phyloP scores from a whole-genome alignment of 2,329 filamentous ascomycete genomes.

The Talaromyces sp. region DNA sequence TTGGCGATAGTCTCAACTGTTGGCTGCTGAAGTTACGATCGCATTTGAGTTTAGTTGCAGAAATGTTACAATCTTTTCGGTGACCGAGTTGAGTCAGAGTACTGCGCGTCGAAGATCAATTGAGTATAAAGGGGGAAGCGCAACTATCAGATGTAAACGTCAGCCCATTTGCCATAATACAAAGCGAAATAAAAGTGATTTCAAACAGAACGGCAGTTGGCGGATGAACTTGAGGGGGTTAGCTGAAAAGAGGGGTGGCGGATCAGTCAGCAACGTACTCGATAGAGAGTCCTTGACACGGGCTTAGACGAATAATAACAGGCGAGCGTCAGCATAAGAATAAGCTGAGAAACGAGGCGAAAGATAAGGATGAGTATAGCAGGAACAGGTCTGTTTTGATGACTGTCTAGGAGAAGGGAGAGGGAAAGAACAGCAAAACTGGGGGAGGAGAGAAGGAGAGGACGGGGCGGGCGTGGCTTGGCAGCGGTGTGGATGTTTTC shows the following conservation, averaged over 20 bases:
- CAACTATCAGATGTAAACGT: not conserved
- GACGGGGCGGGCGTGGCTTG: not conserved
- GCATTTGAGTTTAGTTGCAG: not conserved
- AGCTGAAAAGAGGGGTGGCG: conserved; percentile 15
- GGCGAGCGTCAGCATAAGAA: not conserved
- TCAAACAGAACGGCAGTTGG: conserved; percentile 4
- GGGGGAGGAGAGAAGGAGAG: conserved; percentile 4
- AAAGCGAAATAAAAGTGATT: not conserved
- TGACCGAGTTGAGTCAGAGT: conserved; percentile 2
- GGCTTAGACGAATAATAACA: not conserved
- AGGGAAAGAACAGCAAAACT: not conserved
- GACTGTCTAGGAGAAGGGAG: not conserved
- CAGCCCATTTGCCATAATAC: not conserved
- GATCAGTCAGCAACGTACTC: conserved; percentile 3
- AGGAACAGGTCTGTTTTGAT: not conserved
- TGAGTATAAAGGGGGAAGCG: not conserved
- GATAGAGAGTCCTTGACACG: not conserved
- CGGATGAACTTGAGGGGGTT: conserved; percentile 18
- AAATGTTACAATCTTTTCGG: not conserved
- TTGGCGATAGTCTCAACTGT: not conserved
- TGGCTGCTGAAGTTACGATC: not conserved
- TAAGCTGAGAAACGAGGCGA: not conserved
- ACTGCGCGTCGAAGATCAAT: conserved; percentile 2
- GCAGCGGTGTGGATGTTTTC: not conserved
- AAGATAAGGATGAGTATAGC: not conserved